Conservation (phyloP, 805 yeast species). For the Isabelozyma pseudorhagii region DNA sequence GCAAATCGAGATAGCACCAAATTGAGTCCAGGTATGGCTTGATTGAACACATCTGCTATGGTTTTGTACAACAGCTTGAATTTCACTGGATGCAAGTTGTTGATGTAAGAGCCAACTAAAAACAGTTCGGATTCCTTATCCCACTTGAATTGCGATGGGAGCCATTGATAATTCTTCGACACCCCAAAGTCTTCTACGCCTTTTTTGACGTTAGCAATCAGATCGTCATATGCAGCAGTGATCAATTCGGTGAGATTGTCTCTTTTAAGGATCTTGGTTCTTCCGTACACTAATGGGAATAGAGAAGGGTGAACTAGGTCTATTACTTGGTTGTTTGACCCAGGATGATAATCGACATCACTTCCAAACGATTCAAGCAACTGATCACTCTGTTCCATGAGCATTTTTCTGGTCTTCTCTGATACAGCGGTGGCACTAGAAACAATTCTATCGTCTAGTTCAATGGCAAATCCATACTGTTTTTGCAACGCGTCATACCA, state of each 20-base stretch:
- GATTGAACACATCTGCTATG: slow-evolving; percentile 28
- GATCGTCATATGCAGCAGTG: slow-evolving; percentile 7
- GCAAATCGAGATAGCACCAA: slow-evolving; percentile 19
- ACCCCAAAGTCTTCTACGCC: slow-evolving; percentile 9
- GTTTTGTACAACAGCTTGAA: slow-evolving; percentile 21
- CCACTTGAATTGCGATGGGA: slow-evolving; percentile 25
- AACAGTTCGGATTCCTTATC: slow-evolving; percentile 9
- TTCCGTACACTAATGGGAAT: slow-evolving; percentile 30
- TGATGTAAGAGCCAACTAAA: slow-evolving; percentile 32
- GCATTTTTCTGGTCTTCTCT: slow-evolving; percentile 3
- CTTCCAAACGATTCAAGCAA: slow-evolving; percentile 10
- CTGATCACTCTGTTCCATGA: slow-evolving; percentile 9
- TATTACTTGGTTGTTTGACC: slow-evolving; percentile 30
- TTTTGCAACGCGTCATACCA: slow-evolving; percentile 19
- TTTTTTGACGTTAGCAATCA: slow-evolving; percentile 8
- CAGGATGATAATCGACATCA: slow-evolving; percentile 35
- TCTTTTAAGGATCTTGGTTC: slow-evolving; percentile 13
- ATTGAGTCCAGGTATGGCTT: slow-evolving; percentile 29
- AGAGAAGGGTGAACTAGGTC: slow-evolving; percentile 43
- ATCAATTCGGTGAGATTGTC: slow-evolving; percentile 3
- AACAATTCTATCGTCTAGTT: slow-evolving; percentile 17
- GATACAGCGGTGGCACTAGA: slow-evolving; percentile 15
- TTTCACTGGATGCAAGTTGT: slow-evolving; percentile 35
- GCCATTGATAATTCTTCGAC: slow-evolving; percentile 34
- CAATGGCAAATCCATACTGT: slow-evolving; percentile 11